Evolutionary conservation across 805 yeast genomes (phyloP).

Genomic region (Lipomyces chichibuensis): DNA sequence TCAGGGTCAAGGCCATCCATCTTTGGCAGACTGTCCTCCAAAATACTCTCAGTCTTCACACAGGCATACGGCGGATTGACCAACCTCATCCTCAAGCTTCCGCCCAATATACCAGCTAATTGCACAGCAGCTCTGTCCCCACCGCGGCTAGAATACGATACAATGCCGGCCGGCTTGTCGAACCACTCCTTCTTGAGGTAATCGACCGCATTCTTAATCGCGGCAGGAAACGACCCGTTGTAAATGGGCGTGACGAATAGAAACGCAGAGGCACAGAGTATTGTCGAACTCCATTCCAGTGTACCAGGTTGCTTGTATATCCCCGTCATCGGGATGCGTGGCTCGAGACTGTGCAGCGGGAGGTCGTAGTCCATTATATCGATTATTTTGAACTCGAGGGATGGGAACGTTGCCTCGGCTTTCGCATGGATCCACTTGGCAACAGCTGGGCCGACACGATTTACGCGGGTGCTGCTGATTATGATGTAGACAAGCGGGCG

Average conservation of each 20-base stretch:
- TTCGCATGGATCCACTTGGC: slow-evolving; percentile 14
- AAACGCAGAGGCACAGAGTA: slow-evolving; percentile 38
- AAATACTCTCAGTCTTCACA: too few relatives aligned
- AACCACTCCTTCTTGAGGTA: slow-evolving; percentile 45
- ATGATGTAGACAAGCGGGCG: slow-evolving; percentile 18
- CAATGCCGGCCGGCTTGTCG: slow-evolving; percentile 44
- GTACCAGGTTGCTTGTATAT: slow-evolving; percentile 25
- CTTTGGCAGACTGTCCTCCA: too few relatives aligned
- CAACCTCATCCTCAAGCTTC: slow-evolving; percentile 12
- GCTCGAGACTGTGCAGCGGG: slow-evolving; percentile 18
- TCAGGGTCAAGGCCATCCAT: too few relatives aligned
- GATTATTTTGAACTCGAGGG: slow-evolving; percentile 14
- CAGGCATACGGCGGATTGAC: slow-evolving; percentile 7
- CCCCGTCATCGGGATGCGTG: slow-evolving; percentile 24
- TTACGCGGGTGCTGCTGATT: slow-evolving; percentile 21
- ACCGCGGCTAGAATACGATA: slow-evolving; percentile 38
- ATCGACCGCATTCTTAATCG: slow-evolving; percentile 48
- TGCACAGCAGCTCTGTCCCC: slow-evolving; percentile 17
- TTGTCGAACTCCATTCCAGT: slow-evolving; percentile 15
- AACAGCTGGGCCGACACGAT: slow-evolving; percentile 10
- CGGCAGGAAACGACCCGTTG: slow-evolving; percentile 48
- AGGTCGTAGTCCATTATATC: slow-evolving; percentile 22
- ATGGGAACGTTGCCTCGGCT: slow-evolving; percentile 3
- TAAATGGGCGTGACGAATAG: slow-evolving; percentile 48
- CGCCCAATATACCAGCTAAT: not conserved